Evolutionary conservation across 129 eudicot genomes (phyloP), one percentile per base, ranked within the genome.

Genomic region (Flaveria trinervia): DNA sequence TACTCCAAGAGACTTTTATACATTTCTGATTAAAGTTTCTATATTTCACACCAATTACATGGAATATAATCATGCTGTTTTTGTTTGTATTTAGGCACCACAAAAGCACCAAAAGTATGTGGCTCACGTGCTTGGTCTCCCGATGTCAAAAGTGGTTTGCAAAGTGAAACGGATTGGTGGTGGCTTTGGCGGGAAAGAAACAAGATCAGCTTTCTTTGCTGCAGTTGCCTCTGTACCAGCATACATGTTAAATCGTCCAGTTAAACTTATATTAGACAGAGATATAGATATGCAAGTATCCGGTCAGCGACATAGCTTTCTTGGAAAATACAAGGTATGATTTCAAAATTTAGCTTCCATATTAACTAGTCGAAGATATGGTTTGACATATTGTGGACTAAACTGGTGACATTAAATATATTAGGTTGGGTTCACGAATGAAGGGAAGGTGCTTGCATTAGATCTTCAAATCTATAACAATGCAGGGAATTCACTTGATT

Each of bases 71-170:
- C 18, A 59, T 45, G 33, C 48, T 77, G 61, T 49, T 61, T 22
- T 75, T 71, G 22, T 26, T 72, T 54, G 52, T 68, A 59, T 82
- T 56, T 79, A 95, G 99, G 97, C 99, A 69, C 99, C 99, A 36
- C 92, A 89, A 73, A 95, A 88, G 86, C 97, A 95, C 85, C 99
- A 95, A 78, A 89, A 92, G 78, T 91, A 95, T 72, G 97, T 95
- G 39, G 54, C 97, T 18, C 92, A 80, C 73, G 97, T 88, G 77
- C 99, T 95, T 66, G 99, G 97, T 56, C 96, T 95, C 73, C 97
- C 99, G 6, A 95, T 95, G 99, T 95, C 99, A 23, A 95, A 91
- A 85, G 97, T 95, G 69, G 97, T 95, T 33, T 95, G 99, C 94
- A 95, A 86, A 80, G 90, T 90, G 71, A 95, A 95, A 84, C 84